Base-by-base conservation (phyloP, 371 early-diverging fungal genomes). In the Saksenaea oblongispora region DNA sequence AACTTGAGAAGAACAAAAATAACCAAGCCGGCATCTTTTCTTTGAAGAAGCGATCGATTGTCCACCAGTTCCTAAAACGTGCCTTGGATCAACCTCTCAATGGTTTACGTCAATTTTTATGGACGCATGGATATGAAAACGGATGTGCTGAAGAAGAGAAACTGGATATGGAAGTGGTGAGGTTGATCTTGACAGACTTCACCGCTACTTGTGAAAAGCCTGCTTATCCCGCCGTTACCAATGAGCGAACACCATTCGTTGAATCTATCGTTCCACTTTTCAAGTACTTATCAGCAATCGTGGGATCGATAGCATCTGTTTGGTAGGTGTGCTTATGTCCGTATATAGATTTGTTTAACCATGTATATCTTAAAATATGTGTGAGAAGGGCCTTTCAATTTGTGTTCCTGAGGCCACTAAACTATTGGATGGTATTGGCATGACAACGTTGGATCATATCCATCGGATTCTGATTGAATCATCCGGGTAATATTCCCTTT, bases 391-490 rank as follows among this genome's bases (percentile, higher is more conserved):
- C 3, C 58, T 64, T 13, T 10, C 17, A 13, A 56, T 64, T 27
- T 37, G 37, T 15, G 9, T 42, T 58, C 8, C 22, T 34, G n/a
- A n/a, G 15, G 34, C 36, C 7, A 3, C 44, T 7, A 64, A 64
- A 18, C 51, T 64, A 2, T 18, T 53, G 53, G 59, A 64, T 57
- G 58, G 64, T 5, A 58, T 64, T 54, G 64, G 59, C 17, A 35
- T 42, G 0, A 26, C 58, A 9, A 14, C 26, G 24, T 26, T 31
- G 9, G 41, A 64, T 41, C 22, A 64, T 13, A 35, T 53, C 0
- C 54, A 64, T 27, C 54, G 64, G 10, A 22, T 59, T 35, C 24
- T 58, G n/a, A 58, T 64, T 14, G 59, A 64, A 54, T 64, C 58
- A 28, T 59, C 64, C n/a, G 64, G 64, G 59, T 64, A 64, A 63